phyloP scores from a whole-genome alignment of 2,329 filamentous ascomycete genomes.

The Fusarium sp. region DNA sequence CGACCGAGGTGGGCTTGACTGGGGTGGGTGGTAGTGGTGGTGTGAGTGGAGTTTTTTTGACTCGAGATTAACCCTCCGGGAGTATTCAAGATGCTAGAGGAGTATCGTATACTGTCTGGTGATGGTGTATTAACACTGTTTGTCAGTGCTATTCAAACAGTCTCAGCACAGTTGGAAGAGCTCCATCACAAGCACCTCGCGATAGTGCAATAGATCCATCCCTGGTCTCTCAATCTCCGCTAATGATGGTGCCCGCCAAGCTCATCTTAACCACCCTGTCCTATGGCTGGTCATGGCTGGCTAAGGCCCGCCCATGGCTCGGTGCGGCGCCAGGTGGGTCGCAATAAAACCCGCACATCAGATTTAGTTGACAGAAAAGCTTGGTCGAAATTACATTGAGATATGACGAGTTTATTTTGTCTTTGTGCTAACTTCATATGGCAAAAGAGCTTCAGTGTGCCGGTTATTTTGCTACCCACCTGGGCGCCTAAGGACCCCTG shows the following conservation, averaged over 20 bases:
- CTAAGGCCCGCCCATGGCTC: constrained; percentile 33
- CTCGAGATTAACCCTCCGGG: constrained; percentile 59
- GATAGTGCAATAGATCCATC: constrained; percentile 35
- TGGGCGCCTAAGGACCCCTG: constrained; percentile 41
- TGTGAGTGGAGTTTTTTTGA: constrained; percentile 58
- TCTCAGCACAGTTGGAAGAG: constrained; percentile 14
- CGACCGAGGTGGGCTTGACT: constrained; percentile 41
- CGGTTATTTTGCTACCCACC: too few species aligned
- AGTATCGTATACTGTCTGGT: constrained; percentile 41
- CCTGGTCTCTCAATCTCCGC: constrained; percentile 51
- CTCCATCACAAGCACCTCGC: neutral
- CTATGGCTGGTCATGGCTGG: constrained; percentile 27
- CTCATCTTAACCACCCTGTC: constrained; percentile 50
- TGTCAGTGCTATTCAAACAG: rapidly evolving
- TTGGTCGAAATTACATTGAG: too few species aligned
- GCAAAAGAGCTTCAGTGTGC: too few species aligned
- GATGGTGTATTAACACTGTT: neutral
- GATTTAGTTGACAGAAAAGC: too few species aligned
- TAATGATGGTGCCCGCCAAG: constrained; percentile 51
- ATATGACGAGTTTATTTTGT: too few species aligned
- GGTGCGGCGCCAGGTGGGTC: constrained; percentile 37
- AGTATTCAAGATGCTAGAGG: constrained; percentile 50
- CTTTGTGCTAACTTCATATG: too few species aligned
- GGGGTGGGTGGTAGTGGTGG: constrained; percentile 50
- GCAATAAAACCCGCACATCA: too few species aligned